A percentile compares a stretch with the other conserved stretches of the same genome.
Conservation (phyloP, 176 grass and related monocot genomes). For the Lolium multiflorum region DNA sequence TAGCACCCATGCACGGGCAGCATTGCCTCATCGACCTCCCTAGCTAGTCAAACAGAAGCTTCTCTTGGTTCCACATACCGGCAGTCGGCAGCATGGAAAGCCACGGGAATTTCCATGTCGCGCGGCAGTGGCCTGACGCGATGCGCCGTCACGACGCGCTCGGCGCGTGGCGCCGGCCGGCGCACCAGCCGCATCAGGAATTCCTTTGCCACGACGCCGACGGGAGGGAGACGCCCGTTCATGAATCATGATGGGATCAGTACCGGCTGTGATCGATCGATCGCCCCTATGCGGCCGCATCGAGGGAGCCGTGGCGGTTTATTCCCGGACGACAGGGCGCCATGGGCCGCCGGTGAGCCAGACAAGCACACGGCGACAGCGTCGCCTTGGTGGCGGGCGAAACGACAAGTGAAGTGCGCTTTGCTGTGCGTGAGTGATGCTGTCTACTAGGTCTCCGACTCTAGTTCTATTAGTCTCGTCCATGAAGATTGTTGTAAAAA, state of each 20-base stretch:
- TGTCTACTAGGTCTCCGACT: too few species aligned
- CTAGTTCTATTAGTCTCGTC: too few species aligned
- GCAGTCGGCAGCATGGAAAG: neutral
- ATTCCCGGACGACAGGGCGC: slow-evolving; percentile 33
- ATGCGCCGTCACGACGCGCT: slow-evolving; percentile 47
- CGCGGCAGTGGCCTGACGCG: slow-evolving; percentile 45
- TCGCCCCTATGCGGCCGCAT: neutral
- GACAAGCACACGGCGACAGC: slow-evolving; percentile 41
- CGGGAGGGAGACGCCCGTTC: neutral
- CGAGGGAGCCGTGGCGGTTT: slow-evolving; percentile 41
- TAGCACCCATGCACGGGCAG: neutral
- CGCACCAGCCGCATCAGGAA: neutral
- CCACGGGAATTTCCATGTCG: slow-evolving; percentile 22
- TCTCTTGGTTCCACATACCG: neutral
- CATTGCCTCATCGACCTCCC: neutral
- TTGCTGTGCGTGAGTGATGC: too few species aligned
- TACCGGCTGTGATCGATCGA: neutral
- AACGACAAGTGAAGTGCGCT: too few species aligned
- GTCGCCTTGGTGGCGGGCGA: neutral
- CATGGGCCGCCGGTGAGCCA: slow-evolving; percentile 32
- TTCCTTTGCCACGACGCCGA: neutral
- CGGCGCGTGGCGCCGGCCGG: slow-evolving; percentile 30
- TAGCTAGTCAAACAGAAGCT: neutral
- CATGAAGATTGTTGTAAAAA: too few species aligned
- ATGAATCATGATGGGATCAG: slow-evolving; percentile 18